Base-by-base conservation (phyloP, 805 yeast genomes). In the Metschnikowia shivogae region DNA sequence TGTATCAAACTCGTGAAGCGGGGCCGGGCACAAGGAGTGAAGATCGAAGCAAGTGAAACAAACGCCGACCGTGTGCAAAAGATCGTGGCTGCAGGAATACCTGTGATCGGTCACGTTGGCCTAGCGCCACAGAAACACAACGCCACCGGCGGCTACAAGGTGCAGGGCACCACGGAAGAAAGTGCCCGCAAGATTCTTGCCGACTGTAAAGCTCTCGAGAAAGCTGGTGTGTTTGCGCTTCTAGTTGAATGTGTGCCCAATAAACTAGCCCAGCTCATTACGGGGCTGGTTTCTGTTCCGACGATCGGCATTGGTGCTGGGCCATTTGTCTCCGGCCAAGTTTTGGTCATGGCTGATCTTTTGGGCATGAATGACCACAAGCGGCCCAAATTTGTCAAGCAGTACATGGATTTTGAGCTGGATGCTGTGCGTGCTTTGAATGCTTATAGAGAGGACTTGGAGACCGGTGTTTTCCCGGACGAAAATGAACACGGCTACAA, bases 291-390 rank as follows among this genome's bases (percentile, higher is more conserved):
- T 28, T 41, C 60, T 1, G 72, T 92, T 1, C 97, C 98, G 0
- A 86, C 95, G 1, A 89, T 92, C 53, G 99, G 99, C 3, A 92
- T 92, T 39, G 99, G 99, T 4, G 97, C 98, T 0, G 98, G 99
- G 0, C 78, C 81, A 19, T 67, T 68, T 7, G 84, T 92, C 7
- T 78, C 86, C 30, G 98, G 96, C 0, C 98, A 93, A 63, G 96
- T 92, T 1, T 72, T 92, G 32, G 99, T 92, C 0, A 82, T 86
- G 62, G 78, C 87, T 4, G 99, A 92, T 60, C 58, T 87, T 65
- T 67, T 92, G 28, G 97, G 97, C 1, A 78, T 84, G 86, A 70
- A 72, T 40, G 80, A 80, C 36, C 27, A 33, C 10, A 13, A 34
- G 14, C 74, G 75, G 0, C 62, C 73, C 7, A 86, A 85, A 59